Base-by-base conservation (phyloP, 1,284 basidiomycete species). In the Apiotrichum akiyoshidainum region DNA sequence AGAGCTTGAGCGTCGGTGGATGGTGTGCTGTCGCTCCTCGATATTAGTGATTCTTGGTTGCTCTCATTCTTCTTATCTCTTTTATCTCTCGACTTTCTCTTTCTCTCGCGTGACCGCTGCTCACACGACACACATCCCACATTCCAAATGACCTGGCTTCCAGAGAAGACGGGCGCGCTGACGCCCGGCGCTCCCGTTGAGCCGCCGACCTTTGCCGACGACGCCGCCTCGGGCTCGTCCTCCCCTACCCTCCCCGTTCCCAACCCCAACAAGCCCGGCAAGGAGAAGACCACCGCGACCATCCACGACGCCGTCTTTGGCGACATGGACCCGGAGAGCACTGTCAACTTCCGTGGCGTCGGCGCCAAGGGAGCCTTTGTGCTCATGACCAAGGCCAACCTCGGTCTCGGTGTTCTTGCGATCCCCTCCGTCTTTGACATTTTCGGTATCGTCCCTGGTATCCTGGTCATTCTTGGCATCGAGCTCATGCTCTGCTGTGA, bases 331-430 rank as follows among this genome's bases (percentile, higher is more conserved):
- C 54, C 59, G 34, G 61, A 59, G 22, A 51, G 58, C 34, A 59
- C 60, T 22, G 14, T 65, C 9, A 67, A 70, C 60, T 70, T 65
- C 46, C 60, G 67, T 14, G 65, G 64, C 46, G 67, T 70, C 14
- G 54, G 60, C 19, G 41, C 50, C 5, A 37, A 35, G 4, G 52
- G 55, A 42, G 48, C 60, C 2, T 62, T 63, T 33, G 65, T 66
- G 12, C 62, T 72, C 39, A 63, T 63, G 57, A 63, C 69, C 39
- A 61, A 68, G 59, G 63, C 66, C 17, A 69, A 71, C 59, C 67
- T 75, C 41, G 72, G 68, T 21, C 59, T 73, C 19, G 71, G 70
- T 48, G 69, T 73, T 0, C 58, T 72, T 17, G 64, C 66, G 4
- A 69, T 73, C 47, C 72, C 72, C 5, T 46, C 65, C 9, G 68